A percentile compares a stretch with the other conserved stretches of the same genome.
Conservation (phyloP, 2,329 filamentous ascomycete genomes). For the Sporothrix inflata region DNA sequence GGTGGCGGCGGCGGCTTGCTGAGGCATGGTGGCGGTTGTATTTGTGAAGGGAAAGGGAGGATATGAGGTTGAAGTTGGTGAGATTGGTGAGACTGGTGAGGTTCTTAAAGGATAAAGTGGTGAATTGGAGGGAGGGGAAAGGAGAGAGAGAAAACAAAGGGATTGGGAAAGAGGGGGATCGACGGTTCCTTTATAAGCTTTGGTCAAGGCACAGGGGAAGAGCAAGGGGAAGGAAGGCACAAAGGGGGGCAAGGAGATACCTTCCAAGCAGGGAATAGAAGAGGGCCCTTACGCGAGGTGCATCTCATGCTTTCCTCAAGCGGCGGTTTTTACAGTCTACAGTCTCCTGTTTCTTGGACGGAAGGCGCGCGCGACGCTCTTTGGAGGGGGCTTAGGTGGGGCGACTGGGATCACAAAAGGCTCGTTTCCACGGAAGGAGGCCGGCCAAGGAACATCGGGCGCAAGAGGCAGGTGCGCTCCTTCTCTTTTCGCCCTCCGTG, state of each 20-base stretch:
- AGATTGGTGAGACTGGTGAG: not conserved
- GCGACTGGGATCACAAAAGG: slow-evolving; percentile 9
- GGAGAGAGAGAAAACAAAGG: not conserved
- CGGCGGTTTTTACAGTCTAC: not conserved
- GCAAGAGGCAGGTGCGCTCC: not conserved
- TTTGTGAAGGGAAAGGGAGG: not conserved
- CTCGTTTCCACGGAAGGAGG: slow-evolving; percentile 2
- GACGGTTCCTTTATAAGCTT: slow-evolving; percentile 15
- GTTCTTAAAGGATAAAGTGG: not conserved
- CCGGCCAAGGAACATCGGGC: slow-evolving; percentile 10
- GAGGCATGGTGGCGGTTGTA: slow-evolving; percentile 51
- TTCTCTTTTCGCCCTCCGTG: slow-evolving; percentile 2
- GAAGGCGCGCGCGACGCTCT: slow-evolving; percentile 12
- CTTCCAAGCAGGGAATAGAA: slow-evolving; percentile 8
- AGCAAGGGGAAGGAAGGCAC: slow-evolving; percentile 1
- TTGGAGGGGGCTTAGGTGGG: slow-evolving; percentile 1
- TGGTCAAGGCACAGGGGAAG: not conserved
- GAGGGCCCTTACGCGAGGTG: slow-evolving; percentile 17
- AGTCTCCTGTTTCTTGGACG: not conserved
- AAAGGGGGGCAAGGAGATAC: not conserved
- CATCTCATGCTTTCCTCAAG: not conserved
- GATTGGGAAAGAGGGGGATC: slow-evolving; percentile 12
- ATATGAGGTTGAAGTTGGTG: not conserved
- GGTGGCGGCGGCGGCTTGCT: slow-evolving; percentile 58
- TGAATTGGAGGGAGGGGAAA: not conserved